Evolutionary conservation across 805 yeast species (phyloP).

Genomic region (Candida parachauliodes): DNA sequence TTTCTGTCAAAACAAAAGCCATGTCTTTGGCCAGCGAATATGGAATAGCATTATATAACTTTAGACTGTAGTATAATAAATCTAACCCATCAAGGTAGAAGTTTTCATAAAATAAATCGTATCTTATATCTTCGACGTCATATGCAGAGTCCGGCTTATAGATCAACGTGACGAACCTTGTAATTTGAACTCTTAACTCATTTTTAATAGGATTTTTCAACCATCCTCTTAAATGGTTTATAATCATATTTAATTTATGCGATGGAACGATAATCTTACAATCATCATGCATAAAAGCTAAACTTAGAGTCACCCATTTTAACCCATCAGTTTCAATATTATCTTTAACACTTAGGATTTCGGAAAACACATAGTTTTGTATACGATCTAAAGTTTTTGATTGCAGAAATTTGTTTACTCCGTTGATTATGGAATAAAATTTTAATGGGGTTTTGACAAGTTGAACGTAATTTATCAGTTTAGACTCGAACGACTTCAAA

Average conservation of each 20-base stretch:
- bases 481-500: constrained; percentile 15
- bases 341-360: constrained; percentile 52
- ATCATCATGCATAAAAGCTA: constrained; percentile 33
- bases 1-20: not conserved
- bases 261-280: constrained; percentile 48
- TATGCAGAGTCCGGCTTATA: constrained; percentile 15
- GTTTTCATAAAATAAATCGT: constrained; percentile 41
- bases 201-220: constrained; percentile 53
- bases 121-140: constrained; percentile 36
- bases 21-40: not conserved
- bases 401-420: constrained; percentile 36
- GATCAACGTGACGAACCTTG: constrained; percentile 40
- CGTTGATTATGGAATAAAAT: constrained; percentile 23
- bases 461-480: constrained; percentile 28
- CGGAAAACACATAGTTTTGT: constrained; percentile 63
- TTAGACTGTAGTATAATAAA: constrained; percentile 46
- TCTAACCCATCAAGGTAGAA: constrained; percentile 38
- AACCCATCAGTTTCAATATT: constrained; percentile 39
- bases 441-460: constrained; percentile 29
- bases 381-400: constrained; percentile 44
- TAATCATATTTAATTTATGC: constrained; percentile 61
- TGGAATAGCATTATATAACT: constrained; percentile 21
- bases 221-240: constrained; percentile 54
- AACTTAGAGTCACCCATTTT: constrained; percentile 45
- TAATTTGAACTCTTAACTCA: constrained; percentile 47